A percentile compares a stretch with the other conserved stretches of the same genome.
phyloP scores from a whole-genome alignment of 192 early-diverging fungal species.

The Globomyces pollinis-pini region DNA sequence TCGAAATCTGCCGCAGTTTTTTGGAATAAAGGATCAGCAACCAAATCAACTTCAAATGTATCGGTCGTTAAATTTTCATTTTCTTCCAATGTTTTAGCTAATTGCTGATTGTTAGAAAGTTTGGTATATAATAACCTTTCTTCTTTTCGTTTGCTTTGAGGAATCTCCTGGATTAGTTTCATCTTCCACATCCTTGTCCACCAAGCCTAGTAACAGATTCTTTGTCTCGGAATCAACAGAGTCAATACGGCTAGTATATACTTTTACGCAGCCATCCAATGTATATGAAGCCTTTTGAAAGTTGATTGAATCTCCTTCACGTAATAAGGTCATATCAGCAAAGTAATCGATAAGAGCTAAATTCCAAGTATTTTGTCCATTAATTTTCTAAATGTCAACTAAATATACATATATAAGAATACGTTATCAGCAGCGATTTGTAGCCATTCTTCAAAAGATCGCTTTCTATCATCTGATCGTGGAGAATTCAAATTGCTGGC shows the following conservation, averaged over 20 bases:
- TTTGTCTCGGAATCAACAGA: conserved; percentile 90
- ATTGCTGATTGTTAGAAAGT: neutral
- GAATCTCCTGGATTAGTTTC: neutral
- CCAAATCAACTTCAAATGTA: conserved; percentile 85
- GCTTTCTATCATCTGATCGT: conserved; percentile 42
- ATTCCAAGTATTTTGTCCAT: conserved; percentile 89
- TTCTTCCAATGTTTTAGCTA: conserved; percentile 66
- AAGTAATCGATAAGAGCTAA: conserved; percentile 98
- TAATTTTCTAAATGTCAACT: conserved; percentile 73
- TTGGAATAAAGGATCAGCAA: conserved; percentile 91
- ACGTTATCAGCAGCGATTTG: conserved; percentile 95
- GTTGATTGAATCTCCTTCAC: conserved; percentile 95
- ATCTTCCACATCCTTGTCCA: conserved; percentile 43
- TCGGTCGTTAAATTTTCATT: conserved; percentile 77
- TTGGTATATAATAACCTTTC: neutral
- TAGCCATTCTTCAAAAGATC: conserved; percentile 89
- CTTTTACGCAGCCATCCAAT: conserved; percentile 92
- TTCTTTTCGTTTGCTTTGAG: neutral
- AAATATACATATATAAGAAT: too few species aligned
- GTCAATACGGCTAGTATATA: conserved; percentile 95
- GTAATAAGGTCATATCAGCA: conserved; percentile 85
- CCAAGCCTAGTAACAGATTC: conserved; percentile 78
- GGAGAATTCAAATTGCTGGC: neutral
- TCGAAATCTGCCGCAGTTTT: conserved; percentile 99
- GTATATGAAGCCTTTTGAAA: conserved; percentile 98